Percentiles rank a stretch among this genome's conserved stretches.
These are phyloP conservation scores for Exobasidium rhododendri DNA, from an alignment of 1,284 basidiomycete species.

Conservation along the genomic window DNA sequence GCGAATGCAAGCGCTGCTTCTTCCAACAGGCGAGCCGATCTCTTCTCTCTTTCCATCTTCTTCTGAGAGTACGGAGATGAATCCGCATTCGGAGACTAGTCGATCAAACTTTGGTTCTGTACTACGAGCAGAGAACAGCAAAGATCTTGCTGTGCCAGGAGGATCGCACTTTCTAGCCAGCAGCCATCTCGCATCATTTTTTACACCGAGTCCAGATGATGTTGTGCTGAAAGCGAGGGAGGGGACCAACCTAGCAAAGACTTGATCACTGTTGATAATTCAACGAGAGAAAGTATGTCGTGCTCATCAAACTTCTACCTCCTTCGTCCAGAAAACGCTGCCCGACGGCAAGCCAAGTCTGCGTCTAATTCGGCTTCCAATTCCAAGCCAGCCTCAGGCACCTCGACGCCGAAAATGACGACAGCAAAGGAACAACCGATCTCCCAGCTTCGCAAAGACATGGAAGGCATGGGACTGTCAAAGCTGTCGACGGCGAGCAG, in stretches of 20 bases:
- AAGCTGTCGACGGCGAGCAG: constrained; percentile 24
- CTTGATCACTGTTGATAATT: not conserved
- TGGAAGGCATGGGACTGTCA: constrained; percentile 35
- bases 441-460: constrained; percentile 40
- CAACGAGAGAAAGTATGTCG: not conserved
- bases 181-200: constrained; percentile 37
- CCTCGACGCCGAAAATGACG: constrained; percentile 28
- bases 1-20: constrained; percentile 4
- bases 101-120: constrained; percentile 15
- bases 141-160: constrained; percentile 19
- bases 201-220: constrained; percentile 82
- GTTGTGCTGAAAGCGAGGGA: constrained; percentile 72
- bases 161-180: constrained; percentile 28
- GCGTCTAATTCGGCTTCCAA: constrained; percentile 15
- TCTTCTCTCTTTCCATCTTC: constrained; percentile 37
- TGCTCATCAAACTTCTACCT: not conserved
- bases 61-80: constrained; percentile 1
- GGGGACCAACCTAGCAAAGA: constrained; percentile 61
- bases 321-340: constrained; percentile 20
- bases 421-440: constrained; percentile 16
- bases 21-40: constrained; percentile 23
- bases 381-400: constrained; percentile 35
- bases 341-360: constrained; percentile 21
- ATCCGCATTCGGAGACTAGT: constrained; percentile 3
- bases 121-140: constrained; percentile 1